phyloP scores from a whole-genome alignment of 306 rosid species.

The Prosopis cineraria region DNA sequence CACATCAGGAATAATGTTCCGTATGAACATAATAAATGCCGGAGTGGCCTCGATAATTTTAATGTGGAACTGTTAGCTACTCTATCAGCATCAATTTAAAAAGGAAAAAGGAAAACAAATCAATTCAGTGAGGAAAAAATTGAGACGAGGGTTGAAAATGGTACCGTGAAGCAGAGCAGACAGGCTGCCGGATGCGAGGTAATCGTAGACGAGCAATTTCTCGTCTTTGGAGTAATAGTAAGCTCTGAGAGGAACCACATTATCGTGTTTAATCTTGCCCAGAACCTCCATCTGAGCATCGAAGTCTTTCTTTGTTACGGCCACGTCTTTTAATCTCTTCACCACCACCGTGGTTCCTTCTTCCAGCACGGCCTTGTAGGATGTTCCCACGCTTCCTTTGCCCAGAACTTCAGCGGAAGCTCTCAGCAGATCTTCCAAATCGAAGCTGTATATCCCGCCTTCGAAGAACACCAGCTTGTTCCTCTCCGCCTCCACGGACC shows the following conservation, averaged over 20 bases:
- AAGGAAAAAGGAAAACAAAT: not conserved
- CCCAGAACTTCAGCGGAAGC: constrained; percentile 99
- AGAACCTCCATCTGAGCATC: constrained; percentile 77
- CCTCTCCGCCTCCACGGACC: constrained; percentile 82
- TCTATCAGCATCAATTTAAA: not conserved
- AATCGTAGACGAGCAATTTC: constrained; percentile 90
- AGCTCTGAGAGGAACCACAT: constrained; percentile 90
- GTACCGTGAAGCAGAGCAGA: constrained; percentile 98
- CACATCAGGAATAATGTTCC: too few relatives aligned
- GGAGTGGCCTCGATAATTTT: not conserved
- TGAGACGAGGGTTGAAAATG: not conserved
- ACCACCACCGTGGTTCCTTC: constrained; percentile 98
- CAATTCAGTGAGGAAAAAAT: too few relatives aligned
- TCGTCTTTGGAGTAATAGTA: constrained; percentile 96
- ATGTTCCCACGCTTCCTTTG: constrained; percentile 94
- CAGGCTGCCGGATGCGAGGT: constrained; percentile 84
- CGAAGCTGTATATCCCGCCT: constrained; percentile 87
- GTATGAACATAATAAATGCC: constrained; percentile 6
- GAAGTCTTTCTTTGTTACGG: constrained; percentile 74
- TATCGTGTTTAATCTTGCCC: constrained; percentile 81
- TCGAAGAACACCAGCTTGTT: constrained; percentile 87
- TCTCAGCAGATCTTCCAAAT: constrained; percentile 88
- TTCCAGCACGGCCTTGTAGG: constrained; percentile 95
- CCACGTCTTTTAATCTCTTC: constrained; percentile 87
- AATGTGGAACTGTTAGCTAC: not conserved